Percentiles rank a stretch among this genome's conserved stretches.
These are phyloP conservation scores for Apiotrichum akiyoshidainum DNA, from an alignment of 1,284 basidiomycete species.

Conservation along the genomic window DNA sequence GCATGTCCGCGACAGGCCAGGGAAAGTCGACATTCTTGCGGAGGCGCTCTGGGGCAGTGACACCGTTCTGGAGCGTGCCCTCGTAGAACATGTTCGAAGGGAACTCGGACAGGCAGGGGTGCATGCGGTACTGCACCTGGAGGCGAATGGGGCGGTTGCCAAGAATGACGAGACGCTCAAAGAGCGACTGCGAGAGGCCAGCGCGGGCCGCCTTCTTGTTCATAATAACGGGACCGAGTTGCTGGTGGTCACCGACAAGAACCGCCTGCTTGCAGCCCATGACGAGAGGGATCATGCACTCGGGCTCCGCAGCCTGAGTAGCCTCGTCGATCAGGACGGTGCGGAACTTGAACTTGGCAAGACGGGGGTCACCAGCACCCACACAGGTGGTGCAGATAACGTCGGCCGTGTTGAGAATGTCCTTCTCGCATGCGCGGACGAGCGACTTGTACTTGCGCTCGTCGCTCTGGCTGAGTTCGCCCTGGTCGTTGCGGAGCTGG, in stretches of 20 bases:
- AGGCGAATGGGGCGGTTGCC: constrained; percentile 95
- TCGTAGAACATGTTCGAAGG: constrained; percentile 99
- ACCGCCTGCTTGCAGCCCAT: constrained; percentile 98
- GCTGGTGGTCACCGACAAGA: constrained; percentile 95
- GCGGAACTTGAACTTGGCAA: constrained; percentile 95
- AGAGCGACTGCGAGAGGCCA: constrained; percentile 93
- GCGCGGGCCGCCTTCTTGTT: constrained; percentile 99
- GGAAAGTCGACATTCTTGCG: constrained; percentile 98
- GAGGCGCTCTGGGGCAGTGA: constrained; percentile 94
- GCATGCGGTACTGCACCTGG: constrained; percentile 99
- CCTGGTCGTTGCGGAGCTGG: constrained; percentile 94
- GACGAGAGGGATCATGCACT: constrained; percentile 98
- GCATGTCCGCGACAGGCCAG: constrained; percentile 95
- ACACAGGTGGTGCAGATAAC: constrained; percentile 99
- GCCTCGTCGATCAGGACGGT: constrained; percentile 99
- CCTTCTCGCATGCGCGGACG: constrained; percentile 92
- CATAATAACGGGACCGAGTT: constrained; percentile 99
- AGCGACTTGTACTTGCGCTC: constrained; percentile 97
- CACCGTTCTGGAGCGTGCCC: constrained; percentile 97
- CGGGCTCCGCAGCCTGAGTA: constrained; percentile 96
- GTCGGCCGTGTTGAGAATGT: constrained; percentile 90
- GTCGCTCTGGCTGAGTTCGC: constrained; percentile 91
- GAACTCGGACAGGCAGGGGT: constrained; percentile 97
- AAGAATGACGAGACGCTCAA: constrained; percentile 92
- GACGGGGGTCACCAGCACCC: constrained; percentile 90